phyloP scores from a whole-genome alignment of 2,329 filamentous ascomycete species.

The Fusarium algeriense region DNA sequence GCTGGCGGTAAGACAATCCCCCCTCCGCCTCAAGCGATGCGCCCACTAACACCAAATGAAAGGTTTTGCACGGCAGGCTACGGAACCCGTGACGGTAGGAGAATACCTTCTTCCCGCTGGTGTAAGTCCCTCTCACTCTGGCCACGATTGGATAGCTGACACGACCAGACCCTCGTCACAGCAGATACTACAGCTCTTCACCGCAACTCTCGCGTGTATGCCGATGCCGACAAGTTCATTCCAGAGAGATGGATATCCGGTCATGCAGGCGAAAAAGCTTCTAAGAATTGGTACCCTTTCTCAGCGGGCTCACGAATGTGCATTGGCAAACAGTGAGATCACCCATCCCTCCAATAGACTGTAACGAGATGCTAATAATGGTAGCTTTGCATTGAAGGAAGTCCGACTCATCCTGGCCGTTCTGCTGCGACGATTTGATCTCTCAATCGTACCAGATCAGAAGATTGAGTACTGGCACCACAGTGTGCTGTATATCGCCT shows the following conservation, averaged over 20 bases:
- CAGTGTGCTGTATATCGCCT: not conserved
- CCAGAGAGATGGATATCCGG: not conserved
- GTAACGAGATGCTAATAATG: not conserved
- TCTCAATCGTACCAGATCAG: not conserved
- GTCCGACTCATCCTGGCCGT: not conserved
- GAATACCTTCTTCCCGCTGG: not conserved
- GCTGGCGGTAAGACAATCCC: not conserved
- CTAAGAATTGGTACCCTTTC: not conserved
- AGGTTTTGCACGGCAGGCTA: not conserved
- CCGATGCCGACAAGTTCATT: not conserved
- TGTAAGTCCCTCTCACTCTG: not conserved
- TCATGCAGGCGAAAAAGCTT: not conserved
- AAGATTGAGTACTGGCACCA: not conserved
- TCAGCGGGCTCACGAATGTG: slow-evolving; percentile 1
- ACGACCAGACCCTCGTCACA: not conserved
- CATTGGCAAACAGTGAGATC: not conserved
- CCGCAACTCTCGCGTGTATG: not conserved
- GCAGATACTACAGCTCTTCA: slow-evolving; percentile 2
- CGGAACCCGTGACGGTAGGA: not conserved
- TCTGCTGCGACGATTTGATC: not conserved
- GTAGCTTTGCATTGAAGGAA: not conserved
- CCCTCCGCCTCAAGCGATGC: rapidly evolving
- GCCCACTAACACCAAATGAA: not conserved
- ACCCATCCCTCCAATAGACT: rapidly evolving
- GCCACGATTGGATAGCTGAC: no score